A percentile compares a stretch with the other conserved stretches of the same genome.
Evolutionary conservation across 345 rosid genomes (phyloP).

Genomic region (Geranium rotundifolium): DNA sequence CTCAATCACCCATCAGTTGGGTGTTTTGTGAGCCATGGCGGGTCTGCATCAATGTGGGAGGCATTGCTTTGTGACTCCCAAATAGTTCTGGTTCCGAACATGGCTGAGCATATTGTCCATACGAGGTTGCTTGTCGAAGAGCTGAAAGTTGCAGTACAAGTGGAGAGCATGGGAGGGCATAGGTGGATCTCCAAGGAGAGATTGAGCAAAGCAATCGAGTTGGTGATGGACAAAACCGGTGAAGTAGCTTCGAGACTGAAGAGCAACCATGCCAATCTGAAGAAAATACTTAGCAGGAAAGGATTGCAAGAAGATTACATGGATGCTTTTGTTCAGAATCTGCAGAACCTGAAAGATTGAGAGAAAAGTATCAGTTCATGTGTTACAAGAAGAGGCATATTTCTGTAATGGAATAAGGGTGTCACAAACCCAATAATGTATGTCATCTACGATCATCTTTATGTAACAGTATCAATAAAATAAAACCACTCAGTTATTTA

Average conservation of each 20-base stretch:
- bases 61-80: conserved; percentile 26
- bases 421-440: too few relatives aligned
- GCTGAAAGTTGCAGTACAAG: conserved; percentile 33
- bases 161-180: conserved; percentile 12
- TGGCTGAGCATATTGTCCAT: conserved; percentile 33
- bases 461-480: too few relatives aligned
- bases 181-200: conserved; percentile 47
- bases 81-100: conserved; percentile 28
- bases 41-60: conserved; percentile 40
- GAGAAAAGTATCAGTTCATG: too few relatives aligned
- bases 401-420: too few relatives aligned
- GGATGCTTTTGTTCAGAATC: conserved; percentile 5
- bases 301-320: conserved; percentile 9
- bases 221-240: conserved; percentile 26
- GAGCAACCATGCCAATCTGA: conserved; percentile 13
- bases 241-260: conserved; percentile 6
- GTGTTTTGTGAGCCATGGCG: conserved; percentile 31
- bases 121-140: conserved; percentile 30
- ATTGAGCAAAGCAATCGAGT: conserved; percentile 31
- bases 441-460: too few relatives aligned
- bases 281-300: conserved; percentile 5
- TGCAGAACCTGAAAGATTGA: conserved; percentile 2
- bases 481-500: too few relatives aligned
- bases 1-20: conserved; percentile 26
- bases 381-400: too few relatives aligned